phyloP scores from a whole-genome alignment of 305 asterid genomes.

The Fraxinus xanthoxyloides region DNA sequence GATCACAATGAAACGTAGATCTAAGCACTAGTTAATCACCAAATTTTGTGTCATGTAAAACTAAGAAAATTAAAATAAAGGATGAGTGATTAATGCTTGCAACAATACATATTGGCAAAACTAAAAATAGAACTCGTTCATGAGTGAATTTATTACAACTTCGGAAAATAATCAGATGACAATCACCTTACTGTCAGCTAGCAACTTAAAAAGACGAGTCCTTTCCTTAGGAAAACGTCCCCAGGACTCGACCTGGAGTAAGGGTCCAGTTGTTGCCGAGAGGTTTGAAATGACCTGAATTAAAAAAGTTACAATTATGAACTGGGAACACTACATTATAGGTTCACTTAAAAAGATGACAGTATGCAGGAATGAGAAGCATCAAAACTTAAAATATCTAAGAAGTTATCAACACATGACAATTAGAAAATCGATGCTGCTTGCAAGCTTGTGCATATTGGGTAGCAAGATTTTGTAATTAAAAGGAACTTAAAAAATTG shows the following conservation, averaged over 20 bases:
- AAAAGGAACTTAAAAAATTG: neutral
- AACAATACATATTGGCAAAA: neutral
- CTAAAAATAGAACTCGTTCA: neutral
- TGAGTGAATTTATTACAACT: neutral
- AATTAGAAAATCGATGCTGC: neutral
- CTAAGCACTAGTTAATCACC: neutral
- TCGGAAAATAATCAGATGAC: neutral
- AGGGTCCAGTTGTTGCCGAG: conserved; percentile 32
- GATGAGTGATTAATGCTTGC: neutral
- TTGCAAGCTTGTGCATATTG: neutral
- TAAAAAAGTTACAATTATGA: conserved; percentile 5
- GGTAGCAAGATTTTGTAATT: neutral
- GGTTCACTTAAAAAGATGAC: neutral
- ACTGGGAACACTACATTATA: neutral
- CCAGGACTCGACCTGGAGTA: conserved; percentile 33
- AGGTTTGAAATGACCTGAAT: conserved; percentile 33
- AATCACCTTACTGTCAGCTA: conserved; percentile 34
- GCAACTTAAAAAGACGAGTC: conserved; percentile 29
- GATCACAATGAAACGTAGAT: neutral
- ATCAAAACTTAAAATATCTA: neutral
- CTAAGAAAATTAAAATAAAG: neutral
- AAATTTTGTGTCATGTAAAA: neutral
- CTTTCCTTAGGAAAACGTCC: conserved; percentile 35
- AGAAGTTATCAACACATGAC: neutral
- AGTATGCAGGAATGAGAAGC: neutral